These are phyloP conservation scores for Apiospora phragmitis DNA, from an alignment of 2,329 filamentous ascomycete genomes.

Conservation along the genomic window DNA sequence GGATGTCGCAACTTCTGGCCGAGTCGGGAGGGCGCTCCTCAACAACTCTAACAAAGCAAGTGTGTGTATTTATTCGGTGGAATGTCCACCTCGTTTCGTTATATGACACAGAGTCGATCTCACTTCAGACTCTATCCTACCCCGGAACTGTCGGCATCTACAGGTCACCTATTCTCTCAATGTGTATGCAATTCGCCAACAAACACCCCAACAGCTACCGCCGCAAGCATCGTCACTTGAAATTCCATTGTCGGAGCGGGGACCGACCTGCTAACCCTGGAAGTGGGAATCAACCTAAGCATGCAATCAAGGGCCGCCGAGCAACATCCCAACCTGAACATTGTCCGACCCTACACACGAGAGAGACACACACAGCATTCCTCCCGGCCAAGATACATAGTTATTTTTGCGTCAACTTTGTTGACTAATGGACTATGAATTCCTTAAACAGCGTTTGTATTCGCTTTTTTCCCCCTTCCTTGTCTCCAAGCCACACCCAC, in stretches of 20 bases:
- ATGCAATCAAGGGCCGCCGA: background rate
- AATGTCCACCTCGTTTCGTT: constrained; percentile 5
- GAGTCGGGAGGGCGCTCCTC: background rate
- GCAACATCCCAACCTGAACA: background rate
- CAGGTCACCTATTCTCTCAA: background rate
- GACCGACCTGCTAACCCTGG: background rate
- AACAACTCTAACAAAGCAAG: background rate
- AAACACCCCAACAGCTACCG: background rate
- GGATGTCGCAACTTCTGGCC: background rate
- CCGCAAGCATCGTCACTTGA: background rate
- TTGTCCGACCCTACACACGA: background rate
- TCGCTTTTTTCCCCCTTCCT: background rate
- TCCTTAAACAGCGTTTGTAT: background rate
- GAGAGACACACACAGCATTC: background rate
- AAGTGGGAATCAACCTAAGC: background rate
- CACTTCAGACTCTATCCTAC: background rate
- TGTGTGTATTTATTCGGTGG: background rate
- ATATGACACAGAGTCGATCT: background rate
- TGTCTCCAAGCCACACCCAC: background rate
- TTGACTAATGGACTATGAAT: background rate
- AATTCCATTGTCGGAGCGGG: background rate
- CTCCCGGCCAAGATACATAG: background rate
- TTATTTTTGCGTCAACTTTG: background rate
- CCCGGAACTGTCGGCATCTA: background rate
- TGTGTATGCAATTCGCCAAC: background rate